Conservation (phyloP, 768 basidiomycete genomes). For the Serendipita sp. region DNA sequence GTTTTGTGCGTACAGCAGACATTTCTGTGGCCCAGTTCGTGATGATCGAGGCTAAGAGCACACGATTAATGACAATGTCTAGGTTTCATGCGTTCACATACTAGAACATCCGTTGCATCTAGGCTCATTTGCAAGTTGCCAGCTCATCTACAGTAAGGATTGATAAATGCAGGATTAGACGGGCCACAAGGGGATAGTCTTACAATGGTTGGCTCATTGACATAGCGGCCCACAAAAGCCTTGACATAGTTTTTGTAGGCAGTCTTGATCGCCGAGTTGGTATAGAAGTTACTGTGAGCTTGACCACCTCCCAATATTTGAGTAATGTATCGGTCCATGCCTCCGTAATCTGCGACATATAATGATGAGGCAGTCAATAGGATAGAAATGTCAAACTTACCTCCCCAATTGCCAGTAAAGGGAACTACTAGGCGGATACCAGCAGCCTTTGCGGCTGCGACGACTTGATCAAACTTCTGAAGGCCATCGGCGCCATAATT, state of each 20-base stretch:
- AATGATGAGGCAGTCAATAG: background rate
- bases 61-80: no score
- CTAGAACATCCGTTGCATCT: constrained; percentile 12
- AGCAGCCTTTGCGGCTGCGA: constrained; percentile 42
- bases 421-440: constrained; percentile 45
- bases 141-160: background rate
- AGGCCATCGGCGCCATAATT: constrained; percentile 41
- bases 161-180: constrained; percentile 12
- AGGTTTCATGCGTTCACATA: no score
- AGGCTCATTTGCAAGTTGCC: constrained; percentile 8
- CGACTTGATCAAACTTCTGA: constrained; percentile 21
- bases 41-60: background rate
- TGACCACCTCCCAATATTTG: background rate
- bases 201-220: constrained; percentile 31
- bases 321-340: background rate
- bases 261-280: constrained; percentile 29
- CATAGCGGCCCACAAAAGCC: constrained; percentile 32
- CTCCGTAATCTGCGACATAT: background rate
- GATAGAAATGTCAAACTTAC: background rate
- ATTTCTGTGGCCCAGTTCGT: constrained; percentile 13
- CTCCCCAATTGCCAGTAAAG: constrained; percentile 17
- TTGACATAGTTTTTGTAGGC: constrained; percentile 38
- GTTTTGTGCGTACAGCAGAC: background rate
- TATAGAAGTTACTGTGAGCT: constrained; percentile 42
- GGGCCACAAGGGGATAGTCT: background rate